Evolutionary conservation across 805 yeast genomes (phyloP), one percentile per base, ranked within the genome.

Genomic region (Kuraishia piskuri): DNA sequence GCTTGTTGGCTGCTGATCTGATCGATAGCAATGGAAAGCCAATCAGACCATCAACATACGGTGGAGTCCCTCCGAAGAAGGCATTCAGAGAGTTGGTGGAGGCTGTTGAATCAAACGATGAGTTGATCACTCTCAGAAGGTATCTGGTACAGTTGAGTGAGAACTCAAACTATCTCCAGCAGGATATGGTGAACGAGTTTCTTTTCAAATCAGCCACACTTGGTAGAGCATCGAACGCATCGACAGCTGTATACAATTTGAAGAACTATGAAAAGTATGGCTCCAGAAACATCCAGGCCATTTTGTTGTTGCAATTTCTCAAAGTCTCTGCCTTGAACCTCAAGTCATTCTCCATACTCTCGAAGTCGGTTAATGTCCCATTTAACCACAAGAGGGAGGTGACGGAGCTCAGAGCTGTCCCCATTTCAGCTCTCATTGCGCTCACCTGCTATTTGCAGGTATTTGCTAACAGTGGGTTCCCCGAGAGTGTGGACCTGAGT

Each of bases 1-100:
- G 46, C 12, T 51, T 57, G 26, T 48, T 57, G 26, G 52, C 56
- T 37, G 54, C 55, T 14, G 56, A 57, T 37, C 48, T 57, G 51
- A 54, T 55, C 22, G 54, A 54, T 23, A 40, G 48, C 25, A 23
- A 37, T 3, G 59, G 59, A 12, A 52, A 55, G 50, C 59, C 59
- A 24, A 49, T 57, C 10, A 50, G 53, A 31, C 59, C 59, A 12
- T 25, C 52, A 3, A 31, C 25, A 1, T 46, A 40, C 19, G 22
- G 25, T 12, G 54, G 53, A 2, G n/a, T 22, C 9, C 57, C 57
- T 23, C 50, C 53, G 25, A 22, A 25, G 21, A 45, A 54, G 9
- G 49, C 52, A 17, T 46, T 57, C 44, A 51, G 51, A 45, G 40
- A 53, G n/a, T 50, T 49, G 45, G 46, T 55, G 25, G 26, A 24